Conservation (phyloP, 2,329 filamentous ascomycete species). For the Fusarium floridanum region DNA sequence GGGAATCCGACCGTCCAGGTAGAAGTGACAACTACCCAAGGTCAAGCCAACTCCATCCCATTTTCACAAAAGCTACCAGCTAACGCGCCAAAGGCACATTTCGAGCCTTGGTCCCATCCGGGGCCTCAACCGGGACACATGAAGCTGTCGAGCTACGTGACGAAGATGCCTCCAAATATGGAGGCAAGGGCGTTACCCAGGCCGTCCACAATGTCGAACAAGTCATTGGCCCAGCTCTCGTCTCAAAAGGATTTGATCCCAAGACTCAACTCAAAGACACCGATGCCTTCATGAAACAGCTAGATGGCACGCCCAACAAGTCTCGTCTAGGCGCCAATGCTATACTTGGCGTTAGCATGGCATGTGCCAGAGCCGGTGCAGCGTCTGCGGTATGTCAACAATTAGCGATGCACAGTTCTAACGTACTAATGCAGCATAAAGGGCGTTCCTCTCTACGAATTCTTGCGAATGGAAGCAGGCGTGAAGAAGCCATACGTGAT, state of each 20-base stretch:
- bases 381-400: not conserved
- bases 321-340: not conserved
- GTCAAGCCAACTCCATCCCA: not conserved
- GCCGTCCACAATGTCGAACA: not conserved
- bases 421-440: not conserved
- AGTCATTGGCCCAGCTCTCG: not conserved
- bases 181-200: not conserved
- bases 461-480: not conserved
- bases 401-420: not conserved
- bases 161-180: not conserved
- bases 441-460: not conserved
- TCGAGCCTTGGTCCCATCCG: not conserved
- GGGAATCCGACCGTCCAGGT: not conserved
- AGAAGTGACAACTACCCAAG: not conserved
- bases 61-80: not conserved
- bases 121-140: not conserved
- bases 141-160: not conserved
- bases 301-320: not conserved
- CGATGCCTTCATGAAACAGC: not conserved
- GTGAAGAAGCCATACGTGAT: not conserved
- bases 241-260: not conserved
- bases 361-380: constrained; percentile 3
- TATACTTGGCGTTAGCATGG: not conserved
- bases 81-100: not conserved
- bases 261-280: not conserved